Conservation (phyloP, 2,329 filamentous ascomycete species). For the Sporothrix mexicana region DNA sequence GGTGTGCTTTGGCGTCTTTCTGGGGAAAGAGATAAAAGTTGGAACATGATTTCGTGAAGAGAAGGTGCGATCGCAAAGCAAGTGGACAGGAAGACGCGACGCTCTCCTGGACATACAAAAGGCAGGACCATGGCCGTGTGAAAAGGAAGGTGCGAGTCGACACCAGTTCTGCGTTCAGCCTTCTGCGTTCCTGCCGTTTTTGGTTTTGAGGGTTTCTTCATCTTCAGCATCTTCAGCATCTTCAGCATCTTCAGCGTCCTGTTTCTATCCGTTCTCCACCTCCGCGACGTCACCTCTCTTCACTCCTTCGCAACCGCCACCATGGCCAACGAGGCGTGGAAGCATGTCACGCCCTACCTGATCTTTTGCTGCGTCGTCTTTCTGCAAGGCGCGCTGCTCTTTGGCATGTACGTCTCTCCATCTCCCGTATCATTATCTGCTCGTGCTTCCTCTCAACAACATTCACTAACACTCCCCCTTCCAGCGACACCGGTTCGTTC, state of each 20-base stretch:
- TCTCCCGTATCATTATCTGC: neutral
- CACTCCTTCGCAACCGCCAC: neutral
- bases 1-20: neutral
- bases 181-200: neutral
- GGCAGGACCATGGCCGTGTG: constrained; percentile 9
- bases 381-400: constrained; percentile 36
- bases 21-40: neutral
- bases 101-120: constrained; percentile 16
- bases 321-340: constrained; percentile 28
- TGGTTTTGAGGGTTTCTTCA: no score
- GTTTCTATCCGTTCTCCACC: no score
- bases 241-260: no score
- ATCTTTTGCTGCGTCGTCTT: constrained; percentile 36
- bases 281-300: neutral
- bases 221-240: no score
- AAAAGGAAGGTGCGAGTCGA: neutral
- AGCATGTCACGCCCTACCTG: constrained; percentile 37
- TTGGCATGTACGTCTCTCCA: constrained; percentile 35
- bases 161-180: constrained; percentile 1
- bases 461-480: neutral
- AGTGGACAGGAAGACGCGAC: neutral
- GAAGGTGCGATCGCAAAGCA: neutral
- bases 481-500: constrained; percentile 36
- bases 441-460: no score
- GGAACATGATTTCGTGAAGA: neutral